Conservation (phyloP, 2,329 filamentous ascomycete species). For the Claviceps fusiformis region DNA sequence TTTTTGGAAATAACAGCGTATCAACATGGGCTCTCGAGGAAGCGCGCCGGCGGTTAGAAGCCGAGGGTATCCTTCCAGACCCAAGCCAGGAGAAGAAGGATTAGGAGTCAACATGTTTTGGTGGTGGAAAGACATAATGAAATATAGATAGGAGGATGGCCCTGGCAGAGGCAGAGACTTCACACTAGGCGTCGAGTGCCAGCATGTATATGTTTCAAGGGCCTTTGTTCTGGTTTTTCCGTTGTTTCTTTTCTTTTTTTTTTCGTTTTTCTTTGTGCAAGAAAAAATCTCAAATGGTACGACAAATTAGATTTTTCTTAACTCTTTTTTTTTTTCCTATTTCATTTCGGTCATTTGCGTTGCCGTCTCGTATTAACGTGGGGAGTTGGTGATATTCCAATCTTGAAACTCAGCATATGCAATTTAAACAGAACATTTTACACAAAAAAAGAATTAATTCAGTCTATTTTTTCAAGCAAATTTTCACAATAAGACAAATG, state of each 20-base stretch:
- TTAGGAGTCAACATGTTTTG: conserved; percentile 8
- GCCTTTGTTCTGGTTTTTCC: background rate
- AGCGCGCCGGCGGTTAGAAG: conserved; percentile 86
- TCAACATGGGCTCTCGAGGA: conserved; percentile 99
- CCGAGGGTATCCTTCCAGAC: conserved; percentile 84
- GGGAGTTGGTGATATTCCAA: background rate
- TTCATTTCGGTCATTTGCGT: background rate
- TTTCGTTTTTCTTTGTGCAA: conserved; percentile 6
- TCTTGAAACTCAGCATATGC: background rate
- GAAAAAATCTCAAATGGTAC: conserved; percentile 17
- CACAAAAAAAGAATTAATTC: background rate
- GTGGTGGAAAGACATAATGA: background rate
- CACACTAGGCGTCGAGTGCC: conserved; percentile 2
- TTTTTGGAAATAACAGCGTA: conserved; percentile 47
- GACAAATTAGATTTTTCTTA: conserved; percentile 16
- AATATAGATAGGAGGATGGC: conserved; percentile 4
- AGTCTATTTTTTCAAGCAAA: background rate
- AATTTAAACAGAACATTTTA: background rate
- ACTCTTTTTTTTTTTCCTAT: background rate
- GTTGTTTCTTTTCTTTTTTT: background rate
- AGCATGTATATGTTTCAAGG: conserved; percentile 20
- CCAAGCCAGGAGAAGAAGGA: conserved; percentile 42
- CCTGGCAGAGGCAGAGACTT: background rate
- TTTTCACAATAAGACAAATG: no score
- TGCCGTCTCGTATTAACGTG: background rate